Evolutionary conservation across 768 basidiomycete genomes (phyloP).

Genomic region (Boletus tylopilopsis): DNA sequence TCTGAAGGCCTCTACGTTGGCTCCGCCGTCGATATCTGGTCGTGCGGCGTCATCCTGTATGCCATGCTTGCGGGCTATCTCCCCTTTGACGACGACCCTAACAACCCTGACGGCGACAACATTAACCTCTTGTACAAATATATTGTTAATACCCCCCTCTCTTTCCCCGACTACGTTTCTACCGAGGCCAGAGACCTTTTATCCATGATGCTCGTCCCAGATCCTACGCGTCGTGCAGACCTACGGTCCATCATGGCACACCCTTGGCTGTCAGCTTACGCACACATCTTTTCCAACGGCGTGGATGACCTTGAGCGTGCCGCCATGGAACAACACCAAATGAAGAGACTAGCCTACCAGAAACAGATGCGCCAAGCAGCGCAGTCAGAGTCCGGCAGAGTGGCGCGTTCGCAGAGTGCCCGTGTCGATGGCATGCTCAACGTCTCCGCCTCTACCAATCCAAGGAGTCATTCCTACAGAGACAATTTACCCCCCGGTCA

Average conservation of each 20-base stretch:
- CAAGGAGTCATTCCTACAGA: constrained; percentile 44
- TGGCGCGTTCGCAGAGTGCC: constrained; percentile 52
- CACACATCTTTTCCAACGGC: constrained; percentile 53
- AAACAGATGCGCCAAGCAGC: constrained; percentile 65
- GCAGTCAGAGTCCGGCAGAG: constrained; percentile 26
- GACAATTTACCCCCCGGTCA: constrained; percentile 45
- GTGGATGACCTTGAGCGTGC: constrained; percentile 77
- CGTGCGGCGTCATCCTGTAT: constrained; percentile 92
- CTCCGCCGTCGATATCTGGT: constrained; percentile 97
- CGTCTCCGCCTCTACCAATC: constrained; percentile 30
- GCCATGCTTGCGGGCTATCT: constrained; percentile 97
- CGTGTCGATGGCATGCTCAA: constrained; percentile 45
- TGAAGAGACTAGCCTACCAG: constrained; percentile 79
- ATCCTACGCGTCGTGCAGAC: constrained; percentile 76
- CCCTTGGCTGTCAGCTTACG: constrained; percentile 66
- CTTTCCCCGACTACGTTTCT: constrained; percentile 96
- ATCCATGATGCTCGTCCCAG: constrained; percentile 90
- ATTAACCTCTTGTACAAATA: constrained; percentile 98
- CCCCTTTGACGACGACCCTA: constrained; percentile 99
- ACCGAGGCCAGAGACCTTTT: constrained; percentile 79
- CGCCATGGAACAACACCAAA: constrained; percentile 82
- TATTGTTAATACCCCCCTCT: constrained; percentile 94
- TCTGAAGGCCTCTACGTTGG: constrained; percentile 97
- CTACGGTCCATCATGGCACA: constrained; percentile 81
- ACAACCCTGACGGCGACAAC: constrained; percentile 98